phyloP scores from a whole-genome alignment of 2,329 filamentous ascomycete species.

The Penicillium griseofulvum region DNA sequence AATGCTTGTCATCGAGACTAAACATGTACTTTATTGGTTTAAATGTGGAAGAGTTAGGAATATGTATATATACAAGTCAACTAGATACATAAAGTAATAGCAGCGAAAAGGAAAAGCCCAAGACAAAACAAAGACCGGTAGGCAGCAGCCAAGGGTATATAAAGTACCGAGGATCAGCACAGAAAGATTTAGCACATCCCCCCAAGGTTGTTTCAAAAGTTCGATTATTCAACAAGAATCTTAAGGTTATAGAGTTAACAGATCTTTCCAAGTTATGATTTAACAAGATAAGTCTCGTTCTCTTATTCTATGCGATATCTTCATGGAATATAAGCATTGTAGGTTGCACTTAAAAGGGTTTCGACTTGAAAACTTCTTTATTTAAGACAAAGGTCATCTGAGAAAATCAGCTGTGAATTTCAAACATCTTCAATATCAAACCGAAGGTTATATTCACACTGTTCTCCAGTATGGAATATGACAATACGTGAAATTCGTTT shows the following conservation, averaged over 20 bases:
- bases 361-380: too few relatives aligned
- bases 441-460: not conserved
- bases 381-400: not conserved
- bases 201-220: too few relatives aligned
- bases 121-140: not conserved
- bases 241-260: not conserved
- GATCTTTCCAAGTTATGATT: too few relatives aligned
- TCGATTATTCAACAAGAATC: too few relatives aligned
- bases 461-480: not conserved
- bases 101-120: not conserved
- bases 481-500: constrained; percentile 6
- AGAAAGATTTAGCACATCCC: too few relatives aligned
- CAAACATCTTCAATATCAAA: constrained; percentile 1
- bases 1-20: not conserved
- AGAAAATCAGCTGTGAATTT: too few relatives aligned
- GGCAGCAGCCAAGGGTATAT: not conserved
- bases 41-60: too few relatives aligned
- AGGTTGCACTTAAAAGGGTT: not conserved
- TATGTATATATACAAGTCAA: too few relatives aligned
- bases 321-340: not conserved
- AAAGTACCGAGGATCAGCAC: too few relatives aligned
- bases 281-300: not conserved
- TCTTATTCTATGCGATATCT: not conserved
- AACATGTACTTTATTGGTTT: not conserved
- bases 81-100: not conserved